Evolutionary conservation across 2,329 filamentous ascomycete genomes (phyloP), one percentile per base, ranked within the genome.

Genomic region (Ophiostoma piceae): DNA sequence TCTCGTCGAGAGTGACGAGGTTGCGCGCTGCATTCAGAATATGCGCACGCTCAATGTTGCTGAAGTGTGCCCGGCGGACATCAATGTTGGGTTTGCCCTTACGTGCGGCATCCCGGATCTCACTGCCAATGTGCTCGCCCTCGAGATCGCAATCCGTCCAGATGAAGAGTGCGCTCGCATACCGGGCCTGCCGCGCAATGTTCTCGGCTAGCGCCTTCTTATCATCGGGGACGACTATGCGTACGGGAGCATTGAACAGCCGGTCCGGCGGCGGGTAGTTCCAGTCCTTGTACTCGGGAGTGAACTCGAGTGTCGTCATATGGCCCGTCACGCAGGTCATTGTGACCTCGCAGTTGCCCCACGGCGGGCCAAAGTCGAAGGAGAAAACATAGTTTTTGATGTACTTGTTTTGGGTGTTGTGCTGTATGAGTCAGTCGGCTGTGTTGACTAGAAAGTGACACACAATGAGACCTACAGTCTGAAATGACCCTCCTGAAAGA

Each of bases 71-170:
- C 75, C 95, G 86, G 76, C 92, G 95, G 70, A 97, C 87, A 72
- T 92, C 84, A 60, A 99, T 88, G 1, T 82, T 82, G 11, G 84
- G 79, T 73, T 97, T 98, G 11, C 87, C 89, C 75, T 88, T 88
- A 66, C 84, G 82, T 5, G 95, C 95, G 71, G 94, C 90, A 68
- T 91, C 86, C 64, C 92, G 89, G 72, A 99, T 94, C 78, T 99
- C 94, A 54, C 90, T 85, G 7, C 95, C 95, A 74, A 99, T 99
- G 77, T 98, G 91, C 78, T 99, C 95, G 47, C 95, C 95, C 83
- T 99, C 95, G 69, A 94, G 88, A 83, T 99, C 95, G 79, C 95
- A 98, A 84, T 99, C 95, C 0, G 95, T 99, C 95, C 95, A 99
- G 75, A 99, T 97, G 79, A 96, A 94, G 41, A 99, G 83, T 14